Percentiles rank a stretch among this genome's conserved stretches.
phyloP scores from a whole-genome alignment of 129 eudicot species.

The Heracleum sosnowskyi region DNA sequence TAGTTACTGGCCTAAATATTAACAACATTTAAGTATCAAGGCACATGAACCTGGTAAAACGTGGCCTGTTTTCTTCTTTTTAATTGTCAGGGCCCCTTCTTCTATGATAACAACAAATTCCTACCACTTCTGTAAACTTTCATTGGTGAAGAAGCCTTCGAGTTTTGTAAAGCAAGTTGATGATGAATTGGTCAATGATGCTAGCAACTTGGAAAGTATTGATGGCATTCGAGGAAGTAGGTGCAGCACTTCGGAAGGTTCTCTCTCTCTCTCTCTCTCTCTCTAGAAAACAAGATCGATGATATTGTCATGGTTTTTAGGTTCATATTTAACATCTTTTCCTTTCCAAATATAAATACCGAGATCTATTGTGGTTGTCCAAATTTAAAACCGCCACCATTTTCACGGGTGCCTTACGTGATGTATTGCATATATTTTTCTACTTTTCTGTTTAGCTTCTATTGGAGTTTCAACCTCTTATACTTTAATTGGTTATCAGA shows the following conservation, averaged over 20 bases:
- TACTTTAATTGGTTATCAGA: conserved; percentile 21
- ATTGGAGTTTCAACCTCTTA: neutral
- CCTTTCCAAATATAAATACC: neutral
- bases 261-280: too few species aligned
- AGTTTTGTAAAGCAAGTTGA: conserved; percentile 24
- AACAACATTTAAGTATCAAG: neutral
- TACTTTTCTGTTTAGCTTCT: neutral
- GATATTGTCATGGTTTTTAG: neutral
- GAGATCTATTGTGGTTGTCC: neutral
- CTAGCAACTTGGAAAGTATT: conserved; percentile 12
- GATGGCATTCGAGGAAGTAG: conserved; percentile 19
- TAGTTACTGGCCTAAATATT: neutral
- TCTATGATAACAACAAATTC: conserved; percentile 47
- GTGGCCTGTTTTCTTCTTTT: neutral
- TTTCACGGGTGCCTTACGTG: neutral
- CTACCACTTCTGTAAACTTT: conserved; percentile 85
- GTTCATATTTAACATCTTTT: neutral
- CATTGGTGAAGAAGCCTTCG: conserved; percentile 44
- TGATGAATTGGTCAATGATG: conserved; percentile 18
- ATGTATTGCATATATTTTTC: neutral
- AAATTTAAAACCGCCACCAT: neutral
- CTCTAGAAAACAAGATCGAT: neutral
- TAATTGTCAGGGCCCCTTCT: conserved; percentile 47
- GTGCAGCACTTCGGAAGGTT: conserved; percentile 24
- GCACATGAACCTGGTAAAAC: neutral